Evolutionary conservation across 805 yeast species (phyloP).

Genomic region (Kazachstania kunashirensis): DNA sequence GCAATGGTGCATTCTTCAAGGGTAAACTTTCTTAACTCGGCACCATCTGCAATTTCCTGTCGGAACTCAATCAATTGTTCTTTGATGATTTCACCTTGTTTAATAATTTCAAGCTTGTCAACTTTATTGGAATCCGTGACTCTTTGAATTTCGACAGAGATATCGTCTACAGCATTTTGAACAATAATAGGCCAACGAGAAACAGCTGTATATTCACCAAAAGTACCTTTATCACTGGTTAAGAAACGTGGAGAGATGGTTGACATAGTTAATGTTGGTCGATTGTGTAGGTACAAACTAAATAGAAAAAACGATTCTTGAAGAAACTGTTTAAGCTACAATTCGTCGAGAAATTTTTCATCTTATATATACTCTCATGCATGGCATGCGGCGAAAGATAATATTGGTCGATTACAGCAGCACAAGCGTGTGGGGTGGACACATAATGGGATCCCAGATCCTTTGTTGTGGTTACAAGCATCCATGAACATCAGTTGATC

Average conservation of each 20-base stretch:
- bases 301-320: no score
- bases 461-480: no score
- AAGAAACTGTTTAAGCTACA: no score
- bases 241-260: constrained; percentile 32
- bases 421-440: no score
- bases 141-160: constrained; percentile 29
- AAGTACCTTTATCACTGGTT: constrained; percentile 64
- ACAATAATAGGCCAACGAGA: constrained; percentile 84
- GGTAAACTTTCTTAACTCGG: constrained; percentile 35
- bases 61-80: constrained; percentile 36
- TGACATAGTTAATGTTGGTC: no score
- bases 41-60: constrained; percentile 36
- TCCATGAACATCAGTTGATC: no score
- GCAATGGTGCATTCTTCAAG: constrained; percentile 31
- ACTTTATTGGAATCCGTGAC: constrained; percentile 11
- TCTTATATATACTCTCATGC: no score
- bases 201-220: constrained; percentile 71
- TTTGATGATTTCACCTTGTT: constrained; percentile 42
- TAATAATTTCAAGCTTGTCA: constrained; percentile 14
- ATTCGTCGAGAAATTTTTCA: no score
- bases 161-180: constrained; percentile 56
- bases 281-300: no score
- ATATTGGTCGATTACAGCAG: no score
- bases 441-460: no score
- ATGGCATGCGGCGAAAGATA: no score